A percentile compares a stretch with the other conserved stretches of the same genome.
Conservation (phyloP, 2,329 filamentous ascomycete genomes). For the Colletotrichum sp. region DNA sequence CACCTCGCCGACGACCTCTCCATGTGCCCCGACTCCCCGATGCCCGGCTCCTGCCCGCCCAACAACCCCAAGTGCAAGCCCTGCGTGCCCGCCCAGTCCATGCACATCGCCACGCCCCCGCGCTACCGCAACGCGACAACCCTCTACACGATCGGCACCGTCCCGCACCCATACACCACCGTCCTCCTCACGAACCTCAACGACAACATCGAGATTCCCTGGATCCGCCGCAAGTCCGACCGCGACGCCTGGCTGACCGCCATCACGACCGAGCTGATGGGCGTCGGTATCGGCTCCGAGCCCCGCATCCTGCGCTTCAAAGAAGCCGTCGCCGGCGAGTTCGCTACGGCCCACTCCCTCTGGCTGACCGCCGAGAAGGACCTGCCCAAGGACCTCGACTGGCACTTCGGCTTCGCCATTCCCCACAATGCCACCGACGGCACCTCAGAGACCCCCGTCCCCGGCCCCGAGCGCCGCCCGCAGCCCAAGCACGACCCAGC, state of each 20-base stretch:
- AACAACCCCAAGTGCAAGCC: constrained; percentile 77
- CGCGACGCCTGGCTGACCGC: constrained; percentile 82
- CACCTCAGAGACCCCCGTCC: constrained; percentile 62
- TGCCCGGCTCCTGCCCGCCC: constrained; percentile 82
- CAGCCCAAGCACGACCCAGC: constrained; percentile 51
- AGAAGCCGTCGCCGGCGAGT: constrained; percentile 76
- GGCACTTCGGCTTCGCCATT: constrained; percentile 87
- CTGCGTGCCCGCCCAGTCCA: constrained; percentile 69
- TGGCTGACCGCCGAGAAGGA: constrained; percentile 79
- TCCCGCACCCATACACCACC: constrained; percentile 91
- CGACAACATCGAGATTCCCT: constrained; percentile 64
- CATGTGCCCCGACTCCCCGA: constrained; percentile 74
- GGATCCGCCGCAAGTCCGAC: constrained; percentile 69
- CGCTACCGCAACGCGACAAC: constrained; percentile 74
- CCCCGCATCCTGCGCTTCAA: constrained; percentile 79
- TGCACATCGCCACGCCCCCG: constrained; percentile 70
- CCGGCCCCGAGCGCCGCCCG: constrained; percentile 61
- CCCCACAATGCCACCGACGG: constrained; percentile 61
- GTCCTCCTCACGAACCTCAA: constrained; percentile 69
- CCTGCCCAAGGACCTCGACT: constrained; percentile 77
- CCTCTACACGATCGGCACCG: constrained; percentile 81
- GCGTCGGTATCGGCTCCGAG: constrained; percentile 64
- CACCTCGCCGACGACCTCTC: constrained; percentile 78
- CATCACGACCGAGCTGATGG: constrained; percentile 73
- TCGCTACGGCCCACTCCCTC: constrained; percentile 67